A percentile compares a stretch with the other conserved stretches of the same genome.
Conservation (phyloP, 192 early-diverging fungal genomes). For the Coemansia sp. region DNA sequence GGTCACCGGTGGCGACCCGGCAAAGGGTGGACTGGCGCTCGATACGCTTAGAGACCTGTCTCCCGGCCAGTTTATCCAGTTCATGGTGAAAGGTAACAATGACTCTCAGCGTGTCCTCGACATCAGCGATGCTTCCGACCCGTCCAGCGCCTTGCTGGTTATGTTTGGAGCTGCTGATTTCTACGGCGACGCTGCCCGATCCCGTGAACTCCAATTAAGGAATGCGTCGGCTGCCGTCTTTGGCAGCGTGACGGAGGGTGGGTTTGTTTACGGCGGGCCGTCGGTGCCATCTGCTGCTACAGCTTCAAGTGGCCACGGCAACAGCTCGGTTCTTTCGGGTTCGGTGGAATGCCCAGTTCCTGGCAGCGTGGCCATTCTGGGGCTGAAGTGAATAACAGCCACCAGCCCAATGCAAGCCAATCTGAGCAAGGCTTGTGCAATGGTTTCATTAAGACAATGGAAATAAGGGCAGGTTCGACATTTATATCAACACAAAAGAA, state of each 20-base stretch:
- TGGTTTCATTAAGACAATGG: not conserved
- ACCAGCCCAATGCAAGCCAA: too few relatives aligned
- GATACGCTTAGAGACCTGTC: slow-evolving; percentile 38
- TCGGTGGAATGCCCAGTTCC: slow-evolving; percentile 44
- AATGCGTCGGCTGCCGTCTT: not conserved
- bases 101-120: not conserved
- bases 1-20: slow-evolving; percentile 50
- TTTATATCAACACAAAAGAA: not conserved
- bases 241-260: slow-evolving; percentile 35
- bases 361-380: slow-evolving; percentile 13
- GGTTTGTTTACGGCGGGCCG: slow-evolving; percentile 31
- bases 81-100: slow-evolving; percentile 13
- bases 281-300: not conserved
- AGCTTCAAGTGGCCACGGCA: not conserved
- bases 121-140: not conserved
- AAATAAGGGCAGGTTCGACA: not conserved
- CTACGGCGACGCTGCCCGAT: too few relatives aligned
- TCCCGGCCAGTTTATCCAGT: slow-evolving; percentile 34
- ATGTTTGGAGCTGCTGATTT: slow-evolving; percentile 14
- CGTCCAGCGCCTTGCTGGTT: not conserved
- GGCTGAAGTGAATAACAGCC: slow-evolving; percentile 1
- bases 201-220: not conserved
- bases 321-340: slow-evolving; percentile 26
- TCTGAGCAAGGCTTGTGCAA: too few relatives aligned
- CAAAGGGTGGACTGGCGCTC: slow-evolving; percentile 46